Base-by-base conservation (phyloP, 2,329 filamentous ascomycete species). In the Cordyceps militaris region DNA sequence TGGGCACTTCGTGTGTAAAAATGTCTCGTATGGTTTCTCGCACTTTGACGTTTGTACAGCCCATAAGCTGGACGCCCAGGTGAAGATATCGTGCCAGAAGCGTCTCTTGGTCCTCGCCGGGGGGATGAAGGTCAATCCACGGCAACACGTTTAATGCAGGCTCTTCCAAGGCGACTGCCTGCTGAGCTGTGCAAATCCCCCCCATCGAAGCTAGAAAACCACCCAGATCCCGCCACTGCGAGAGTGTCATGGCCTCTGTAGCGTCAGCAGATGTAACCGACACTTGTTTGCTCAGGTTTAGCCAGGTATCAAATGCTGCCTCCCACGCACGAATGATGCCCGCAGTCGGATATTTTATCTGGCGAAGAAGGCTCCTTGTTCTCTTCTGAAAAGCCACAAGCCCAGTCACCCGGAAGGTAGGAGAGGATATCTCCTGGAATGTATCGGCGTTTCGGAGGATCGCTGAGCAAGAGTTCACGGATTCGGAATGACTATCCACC, bases 281-380 rank as follows among this genome's bases (percentile, higher is more conserved):
- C 10, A 87, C 79, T 54, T 86, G 81, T 62, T 83, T 84, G 9
- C 83, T 86, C 7, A 87, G 72, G 60, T 80, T 76, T 21, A 85
- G 74, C 85, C 85, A 88, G 58, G 78, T 78, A 30, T 85, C 79
- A 63, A 88, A 87, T 1, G 83, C 82, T 19, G 76, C 74, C 63
- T 86, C 83, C 85, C 85, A 88, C 3, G 85, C 84, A 57, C 80
- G 78, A 28, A 88, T 70, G 54, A 88, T 86, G n/a, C 84, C 84
- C n/a, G 75, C 73, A 11, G 82, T 85, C 21, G 85, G 85, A 61
- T 79, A 80, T 50, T 81, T 77, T 73, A 87, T 81, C 49, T 79
- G 79, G 24, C 83, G 75, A 23, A 88, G 67, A 32, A 87, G 74
- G 13, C 77, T 76, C 46, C 85, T 78, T 32, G 85, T 76, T 42